phyloP scores from a whole-genome alignment of 257 asterid species.

The Solanum gandarillasii region DNA sequence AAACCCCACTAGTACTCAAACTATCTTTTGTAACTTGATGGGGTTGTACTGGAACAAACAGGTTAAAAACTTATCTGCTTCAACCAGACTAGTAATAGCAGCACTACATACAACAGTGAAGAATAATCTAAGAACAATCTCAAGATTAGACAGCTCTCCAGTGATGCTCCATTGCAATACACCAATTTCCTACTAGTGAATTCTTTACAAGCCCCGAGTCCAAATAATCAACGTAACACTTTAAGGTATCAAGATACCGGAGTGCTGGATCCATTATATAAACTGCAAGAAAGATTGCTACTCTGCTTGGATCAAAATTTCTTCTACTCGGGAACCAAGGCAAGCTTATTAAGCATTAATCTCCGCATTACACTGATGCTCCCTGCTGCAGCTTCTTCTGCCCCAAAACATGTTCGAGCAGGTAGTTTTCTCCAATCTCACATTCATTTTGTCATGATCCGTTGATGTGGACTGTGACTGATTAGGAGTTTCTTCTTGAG shows the following conservation, averaged over 20 bases:
- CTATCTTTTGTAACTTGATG: neutral
- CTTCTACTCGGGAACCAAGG: neutral
- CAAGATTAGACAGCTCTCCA: neutral
- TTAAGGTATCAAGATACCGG: neutral
- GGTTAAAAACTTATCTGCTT: neutral
- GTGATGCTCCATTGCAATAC: neutral
- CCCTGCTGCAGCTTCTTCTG: slow-evolving; percentile 94
- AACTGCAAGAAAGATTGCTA: neutral
- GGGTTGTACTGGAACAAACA: neutral
- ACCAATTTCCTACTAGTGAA: neutral
- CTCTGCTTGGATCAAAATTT: neutral
- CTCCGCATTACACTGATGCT: slow-evolving; percentile 89
- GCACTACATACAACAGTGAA: neutral
- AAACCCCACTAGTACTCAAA: neutral
- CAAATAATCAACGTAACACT: neutral
- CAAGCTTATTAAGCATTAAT: slow-evolving; percentile 45
- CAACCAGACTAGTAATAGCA: neutral
- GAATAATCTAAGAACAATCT: neutral
- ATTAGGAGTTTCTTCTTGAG: slow-evolving; percentile 47
- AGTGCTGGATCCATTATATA: neutral
- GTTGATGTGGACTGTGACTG: slow-evolving; percentile 32
- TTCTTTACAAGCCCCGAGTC: neutral
- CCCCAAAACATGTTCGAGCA: slow-evolving; percentile 96
- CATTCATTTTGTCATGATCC: slow-evolving; percentile 42
- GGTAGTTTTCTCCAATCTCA: slow-evolving; percentile 60